Evolutionary conservation across 129 eudicot genomes (phyloP).

Genomic region (Chrysanthemum seticuspe): DNA sequence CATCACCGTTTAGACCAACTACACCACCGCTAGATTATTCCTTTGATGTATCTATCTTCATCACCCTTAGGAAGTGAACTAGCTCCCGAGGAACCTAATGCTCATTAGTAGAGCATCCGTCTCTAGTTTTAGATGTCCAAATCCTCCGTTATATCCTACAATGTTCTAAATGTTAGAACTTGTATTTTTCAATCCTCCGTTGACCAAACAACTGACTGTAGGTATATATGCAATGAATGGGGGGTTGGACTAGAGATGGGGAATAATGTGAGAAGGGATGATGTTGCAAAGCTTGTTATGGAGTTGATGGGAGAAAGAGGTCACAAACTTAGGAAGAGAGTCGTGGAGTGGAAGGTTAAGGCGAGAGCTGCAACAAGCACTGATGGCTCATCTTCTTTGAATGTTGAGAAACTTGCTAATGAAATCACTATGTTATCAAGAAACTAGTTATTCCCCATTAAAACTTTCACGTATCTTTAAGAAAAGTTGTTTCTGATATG

Average conservation of each 20-base stretch:
- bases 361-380: constrained; percentile 1
- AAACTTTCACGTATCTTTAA: neutral
- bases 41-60: no score
- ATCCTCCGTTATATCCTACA: no score
- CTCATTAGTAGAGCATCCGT: no score
- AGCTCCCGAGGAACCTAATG: no score
- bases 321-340: constrained; percentile 2
- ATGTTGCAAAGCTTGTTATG: constrained; percentile 9
- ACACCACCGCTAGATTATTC: no score
- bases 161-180: no score
- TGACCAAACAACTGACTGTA: constrained; percentile 17
- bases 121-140: no score
- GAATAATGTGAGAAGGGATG: constrained; percentile 11
- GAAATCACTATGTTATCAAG: constrained; percentile 22
- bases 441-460: neutral
- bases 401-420: constrained; percentile 16
- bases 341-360: constrained; percentile 6
- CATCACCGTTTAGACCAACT: no score
- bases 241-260: constrained; percentile 23
- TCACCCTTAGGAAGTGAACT: no score
- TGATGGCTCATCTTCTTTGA: constrained; percentile 18
- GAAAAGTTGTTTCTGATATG: no score
- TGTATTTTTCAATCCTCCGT: no score
- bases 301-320: constrained; percentile 32
- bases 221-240: constrained; percentile 19